Percentiles rank a stretch among this genome's conserved stretches.
Conservation (phyloP, 768 basidiomycete species). For the Coprinopsis marcescibilis region DNA sequence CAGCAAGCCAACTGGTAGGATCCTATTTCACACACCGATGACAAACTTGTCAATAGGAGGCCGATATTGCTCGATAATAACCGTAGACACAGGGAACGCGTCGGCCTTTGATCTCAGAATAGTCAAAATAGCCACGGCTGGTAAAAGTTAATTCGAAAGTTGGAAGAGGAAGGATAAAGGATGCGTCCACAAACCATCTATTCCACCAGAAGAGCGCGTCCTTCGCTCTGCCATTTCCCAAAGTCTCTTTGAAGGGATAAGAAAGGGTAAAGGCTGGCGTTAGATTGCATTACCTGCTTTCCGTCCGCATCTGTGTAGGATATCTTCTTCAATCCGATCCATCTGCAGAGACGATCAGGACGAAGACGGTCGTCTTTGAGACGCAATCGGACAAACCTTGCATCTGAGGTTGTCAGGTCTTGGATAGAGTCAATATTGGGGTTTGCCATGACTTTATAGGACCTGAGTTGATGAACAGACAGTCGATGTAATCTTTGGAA, state of each 20-base stretch:
- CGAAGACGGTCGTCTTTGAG: neutral
- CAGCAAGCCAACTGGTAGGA: neutral
- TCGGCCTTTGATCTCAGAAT: slow-evolving; percentile 70
- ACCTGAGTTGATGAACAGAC: neutral
- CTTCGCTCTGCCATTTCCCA: slow-evolving; percentile 90
- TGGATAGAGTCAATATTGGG: slow-evolving; percentile 50
- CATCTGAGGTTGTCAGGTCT: slow-evolving; percentile 48
- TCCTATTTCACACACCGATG: slow-evolving; percentile 43
- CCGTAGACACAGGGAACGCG: slow-evolving; percentile 68
- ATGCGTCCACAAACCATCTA: slow-evolving; percentile 57
- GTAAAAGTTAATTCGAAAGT: neutral
- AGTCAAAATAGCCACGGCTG: slow-evolving; percentile 83
- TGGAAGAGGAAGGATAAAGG: neutral
- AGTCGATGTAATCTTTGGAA: neutral
- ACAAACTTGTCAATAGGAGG: slow-evolving; percentile 77
- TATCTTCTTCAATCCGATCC: slow-evolving; percentile 81
- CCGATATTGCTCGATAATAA: slow-evolving; percentile 89
- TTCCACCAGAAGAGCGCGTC: slow-evolving; percentile 67
- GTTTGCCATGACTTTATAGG: neutral
- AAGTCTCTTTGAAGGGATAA: slow-evolving; percentile 43
- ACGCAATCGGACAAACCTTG: slow-evolving; percentile 35
- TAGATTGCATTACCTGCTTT: slow-evolving; percentile 61
- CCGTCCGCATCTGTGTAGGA: slow-evolving; percentile 77
- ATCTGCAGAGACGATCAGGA: slow-evolving; percentile 39
- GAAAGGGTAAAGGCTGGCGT: slow-evolving; percentile 1